A percentile compares a stretch with the other conserved stretches of the same genome.
Conservation (phyloP, 1,284 basidiomycete genomes). For the Sporisorium reilianum region DNA sequence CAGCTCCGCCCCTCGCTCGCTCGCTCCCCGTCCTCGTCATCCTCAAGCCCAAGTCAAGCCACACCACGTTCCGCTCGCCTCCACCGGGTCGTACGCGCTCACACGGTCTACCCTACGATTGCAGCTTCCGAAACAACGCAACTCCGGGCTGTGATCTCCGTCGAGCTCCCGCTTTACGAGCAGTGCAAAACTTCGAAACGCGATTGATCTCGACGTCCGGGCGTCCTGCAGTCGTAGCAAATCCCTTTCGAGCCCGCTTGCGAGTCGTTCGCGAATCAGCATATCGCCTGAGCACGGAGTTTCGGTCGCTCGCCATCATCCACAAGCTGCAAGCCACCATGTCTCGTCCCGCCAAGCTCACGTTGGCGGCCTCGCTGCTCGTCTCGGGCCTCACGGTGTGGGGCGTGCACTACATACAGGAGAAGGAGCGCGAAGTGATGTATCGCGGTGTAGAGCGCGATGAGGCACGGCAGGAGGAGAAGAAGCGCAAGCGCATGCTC, state of each 20-base stretch:
- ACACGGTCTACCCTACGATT: neutral
- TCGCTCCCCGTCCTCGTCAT: neutral
- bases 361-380: slow-evolving; percentile 78
- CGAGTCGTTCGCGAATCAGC: neutral
- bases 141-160: too few species aligned
- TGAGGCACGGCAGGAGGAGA: slow-evolving; percentile 60
- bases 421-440: slow-evolving; percentile 79
- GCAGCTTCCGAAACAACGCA: neutral
- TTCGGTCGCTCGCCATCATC: slow-evolving; percentile 1
- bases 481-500: slow-evolving; percentile 52
- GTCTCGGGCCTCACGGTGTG: slow-evolving; percentile 82
- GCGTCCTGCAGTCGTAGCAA: too few species aligned
- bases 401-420: slow-evolving; percentile 91
- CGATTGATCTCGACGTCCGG: slow-evolving; percentile 5
- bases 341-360: slow-evolving; percentile 82
- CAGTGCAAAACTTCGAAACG: slow-evolving; percentile 4
- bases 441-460: slow-evolving; percentile 66
- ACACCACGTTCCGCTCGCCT: neutral
- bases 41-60: neutral
- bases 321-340: slow-evolving; percentile 73
- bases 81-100: neutral
- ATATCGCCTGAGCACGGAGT: slow-evolving; percentile 26
- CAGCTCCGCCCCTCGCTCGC: neutral
- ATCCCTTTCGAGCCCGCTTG: neutral
- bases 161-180: neutral